phyloP scores from a whole-genome alignment of 305 asterid species.

The Plantago coronopus region DNA sequence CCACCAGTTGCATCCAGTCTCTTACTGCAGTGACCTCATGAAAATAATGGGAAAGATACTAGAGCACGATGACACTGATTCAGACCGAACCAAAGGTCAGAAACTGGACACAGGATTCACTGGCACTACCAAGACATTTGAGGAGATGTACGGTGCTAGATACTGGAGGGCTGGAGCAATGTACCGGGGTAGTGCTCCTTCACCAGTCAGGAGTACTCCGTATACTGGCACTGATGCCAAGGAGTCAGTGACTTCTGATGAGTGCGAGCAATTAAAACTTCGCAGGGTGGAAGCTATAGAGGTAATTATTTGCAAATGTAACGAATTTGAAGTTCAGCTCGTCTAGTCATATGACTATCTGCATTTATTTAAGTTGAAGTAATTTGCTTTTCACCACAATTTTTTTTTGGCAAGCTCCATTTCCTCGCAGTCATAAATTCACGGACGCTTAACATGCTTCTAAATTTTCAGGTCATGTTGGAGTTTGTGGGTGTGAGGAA shows the following conservation, averaged over 20 bases:
- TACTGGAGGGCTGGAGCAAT: constrained; percentile 98
- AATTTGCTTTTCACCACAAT: constrained; percentile 1
- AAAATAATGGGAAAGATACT: constrained; percentile 67
- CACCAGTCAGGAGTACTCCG: constrained; percentile 60
- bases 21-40: constrained; percentile 74
- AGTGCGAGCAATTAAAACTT: constrained; percentile 37
- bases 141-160: constrained; percentile 72
- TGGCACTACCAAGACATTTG: constrained; percentile 69
- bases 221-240: constrained; percentile 32
- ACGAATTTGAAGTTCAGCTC: no score
- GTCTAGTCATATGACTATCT: background rate
- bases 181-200: constrained; percentile 76
- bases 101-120: constrained; percentile 85
- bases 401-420: background rate
- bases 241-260: constrained; percentile 34
- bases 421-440: constrained; percentile 6
- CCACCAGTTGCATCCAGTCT: constrained; percentile 80
- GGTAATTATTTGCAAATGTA: constrained; percentile 36
- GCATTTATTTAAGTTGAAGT: constrained; percentile 11
- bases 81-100: constrained; percentile 90
- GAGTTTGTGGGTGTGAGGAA: constrained; percentile 74
- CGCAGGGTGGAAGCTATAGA: constrained; percentile 47
- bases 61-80: constrained; percentile 91
- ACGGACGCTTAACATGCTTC: constrained; percentile 9
- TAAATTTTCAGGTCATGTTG: constrained; percentile 77